These are phyloP conservation scores for thale cress (Arabidopsis thaliana) DNA, from an alignment of 345 rosid genomes.

Conservation along the genomic window TAIR10.1 NC_003074.8:6338501-6339000, in stretches of 20 bases:
- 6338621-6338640: slow-evolving; percentile 17
- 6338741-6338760: slow-evolving; percentile 99
- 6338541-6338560: slow-evolving; percentile 97
- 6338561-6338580: slow-evolving; percentile 96
- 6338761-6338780: slow-evolving; percentile 91
- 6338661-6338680: slow-evolving; percentile 31
- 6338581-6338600: slow-evolving; percentile 32
- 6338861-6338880: slow-evolving; percentile 33
- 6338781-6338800: slow-evolving; percentile 80
- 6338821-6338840: slow-evolving; percentile 10
- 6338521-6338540: slow-evolving; percentile 97
- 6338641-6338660: slow-evolving; percentile 19
- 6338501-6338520: slow-evolving; percentile 91
- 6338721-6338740: slow-evolving; percentile 92
- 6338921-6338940: slow-evolving; percentile 74
- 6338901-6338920: slow-evolving; percentile 87
- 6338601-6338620: slow-evolving; percentile 25
- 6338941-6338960: slow-evolving; percentile 55
- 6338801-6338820: slow-evolving; percentile 26
- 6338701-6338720: slow-evolving; percentile 93
- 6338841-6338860: not conserved
- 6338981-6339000: slow-evolving; percentile 11
- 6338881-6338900: slow-evolving; percentile 77
- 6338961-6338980: slow-evolving; percentile 17
- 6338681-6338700: slow-evolving; percentile 67